A percentile compares a stretch with the other conserved stretches of the same genome.
Evolutionary conservation across 75 land plant species (phyloP).

Genomic region (Selaginella moellendorffii): DNA sequence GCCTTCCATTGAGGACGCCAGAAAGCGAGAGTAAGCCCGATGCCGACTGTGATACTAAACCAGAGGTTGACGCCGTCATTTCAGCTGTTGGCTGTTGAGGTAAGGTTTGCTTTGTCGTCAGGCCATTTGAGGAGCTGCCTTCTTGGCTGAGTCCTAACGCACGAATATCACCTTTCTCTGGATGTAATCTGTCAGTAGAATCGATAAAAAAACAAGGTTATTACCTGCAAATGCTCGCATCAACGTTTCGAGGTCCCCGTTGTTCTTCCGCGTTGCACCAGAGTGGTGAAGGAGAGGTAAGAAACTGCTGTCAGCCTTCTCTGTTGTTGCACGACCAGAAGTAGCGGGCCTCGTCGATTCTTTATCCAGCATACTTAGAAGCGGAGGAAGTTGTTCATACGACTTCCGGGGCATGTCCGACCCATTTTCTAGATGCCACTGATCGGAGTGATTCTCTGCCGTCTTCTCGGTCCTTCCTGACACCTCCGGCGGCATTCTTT

Average conservation of each 20-base stretch:
- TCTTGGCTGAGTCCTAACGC: neutral
- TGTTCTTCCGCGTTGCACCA: constrained; percentile 47
- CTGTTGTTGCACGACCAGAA: constrained; percentile 63
- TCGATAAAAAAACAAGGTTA: no score
- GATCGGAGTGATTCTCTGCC: neutral
- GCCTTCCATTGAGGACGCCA: constrained; percentile 79
- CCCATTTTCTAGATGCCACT: neutral
- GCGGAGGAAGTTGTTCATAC: constrained; percentile 4
- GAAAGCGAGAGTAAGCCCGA: constrained; percentile 90
- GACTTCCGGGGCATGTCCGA: neutral
- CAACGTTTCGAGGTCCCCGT: constrained; percentile 70
- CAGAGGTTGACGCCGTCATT: constrained; percentile 44
- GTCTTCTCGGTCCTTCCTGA: neutral
- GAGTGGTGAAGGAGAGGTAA: constrained; percentile 75
- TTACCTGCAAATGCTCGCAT: constrained; percentile 82
- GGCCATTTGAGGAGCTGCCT: neutral
- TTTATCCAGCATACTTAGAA: constrained; percentile 74
- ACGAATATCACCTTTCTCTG: neutral
- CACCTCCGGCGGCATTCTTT: neutral
- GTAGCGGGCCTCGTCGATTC: constrained; percentile 73
- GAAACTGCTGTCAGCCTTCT: constrained; percentile 58
- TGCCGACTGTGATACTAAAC: constrained; percentile 68
- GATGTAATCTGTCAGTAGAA: neutral
- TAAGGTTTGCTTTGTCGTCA: no score
- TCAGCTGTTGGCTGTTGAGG: constrained; percentile 30